These are phyloP conservation scores for Gossypium mustelinum DNA, from an alignment of 345 rosid species.

Conservation along the genomic window DNA sequence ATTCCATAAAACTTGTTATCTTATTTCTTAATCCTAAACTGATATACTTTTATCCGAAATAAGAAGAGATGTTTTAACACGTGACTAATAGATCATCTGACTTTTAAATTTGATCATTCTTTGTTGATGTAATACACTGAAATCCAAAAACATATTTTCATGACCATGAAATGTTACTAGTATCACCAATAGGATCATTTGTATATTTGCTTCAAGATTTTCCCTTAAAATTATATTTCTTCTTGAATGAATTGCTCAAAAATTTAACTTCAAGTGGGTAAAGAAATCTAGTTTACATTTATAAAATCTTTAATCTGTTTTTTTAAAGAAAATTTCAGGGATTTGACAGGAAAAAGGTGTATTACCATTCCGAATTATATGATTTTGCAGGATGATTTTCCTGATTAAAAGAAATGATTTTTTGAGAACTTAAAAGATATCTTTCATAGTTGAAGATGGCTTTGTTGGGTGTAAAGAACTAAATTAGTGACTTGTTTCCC, in stretches of 20 bases:
- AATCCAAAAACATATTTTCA: not conserved
- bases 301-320: not conserved
- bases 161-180: not conserved
- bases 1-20: not conserved
- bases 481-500: not conserved
- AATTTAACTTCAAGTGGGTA: not conserved
- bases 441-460: not conserved
- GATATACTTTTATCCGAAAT: not conserved
- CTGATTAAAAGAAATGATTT: not conserved
- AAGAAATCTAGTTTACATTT: slow-evolving; percentile 1
- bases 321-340: not conserved
- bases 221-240: not conserved
- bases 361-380: not conserved
- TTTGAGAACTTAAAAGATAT: not conserved
- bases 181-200: not conserved
- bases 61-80: not conserved
- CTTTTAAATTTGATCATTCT: not conserved
- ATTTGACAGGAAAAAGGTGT: not conserved
- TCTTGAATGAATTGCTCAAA: not conserved
- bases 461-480: not conserved
- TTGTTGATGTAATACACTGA: slow-evolving; percentile 1
- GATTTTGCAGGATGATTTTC: not conserved
- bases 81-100: not conserved
- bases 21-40: not conserved
- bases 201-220: not conserved